Base-by-base conservation (phyloP, 2,329 filamentous ascomycete genomes). In the Botrytis aclada region DNA sequence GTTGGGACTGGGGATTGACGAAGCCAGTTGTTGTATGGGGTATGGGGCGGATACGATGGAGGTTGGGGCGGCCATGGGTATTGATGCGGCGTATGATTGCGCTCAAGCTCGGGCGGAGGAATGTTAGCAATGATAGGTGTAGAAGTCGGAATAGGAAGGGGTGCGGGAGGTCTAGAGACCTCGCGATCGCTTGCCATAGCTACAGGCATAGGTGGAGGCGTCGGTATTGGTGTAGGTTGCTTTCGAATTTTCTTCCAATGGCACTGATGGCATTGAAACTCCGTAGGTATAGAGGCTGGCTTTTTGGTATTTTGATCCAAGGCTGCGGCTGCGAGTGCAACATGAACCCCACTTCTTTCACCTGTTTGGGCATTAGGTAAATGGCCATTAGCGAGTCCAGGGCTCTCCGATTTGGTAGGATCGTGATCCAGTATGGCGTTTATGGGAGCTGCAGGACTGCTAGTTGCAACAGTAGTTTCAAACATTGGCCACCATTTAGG, bases 241-340 rank as follows among this genome's bases (percentile, higher is more conserved):
- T 77, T 81, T 54, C 75, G 75, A 29, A 82, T 80, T 79, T 88
- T 90, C 76, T 83, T 86, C 76, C 84, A 80, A 77, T 87, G 85
- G 75, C 92, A 95, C 81, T 93, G 92, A 82, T 95, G 92, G 78
- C 92, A 95, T 81, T 94, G 91, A 76, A 89, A 91, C 74, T 86
- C 87, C 43, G 87, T 84, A 76, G 77, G 67, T 60, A 70, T 67
- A 39, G 43, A 34, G 32, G 73, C 69, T 14, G 77, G 69, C 29
- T 75, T 69, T 56, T 74, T 74, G 18, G 73, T 75, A 60, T 77
- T 81, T 77, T 75, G 77, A 72, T 78, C 75, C 39, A 81, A 70
- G 58, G 80, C 80, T 62, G 80, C 80, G 54, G 77, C 77, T 58
- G 80, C 80, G 43, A 81, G 75, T 32, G 80, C 80, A 32, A 78